phyloP scores from a whole-genome alignment of 768 basidiomycete genomes.

The Lactarius evosmus region DNA sequence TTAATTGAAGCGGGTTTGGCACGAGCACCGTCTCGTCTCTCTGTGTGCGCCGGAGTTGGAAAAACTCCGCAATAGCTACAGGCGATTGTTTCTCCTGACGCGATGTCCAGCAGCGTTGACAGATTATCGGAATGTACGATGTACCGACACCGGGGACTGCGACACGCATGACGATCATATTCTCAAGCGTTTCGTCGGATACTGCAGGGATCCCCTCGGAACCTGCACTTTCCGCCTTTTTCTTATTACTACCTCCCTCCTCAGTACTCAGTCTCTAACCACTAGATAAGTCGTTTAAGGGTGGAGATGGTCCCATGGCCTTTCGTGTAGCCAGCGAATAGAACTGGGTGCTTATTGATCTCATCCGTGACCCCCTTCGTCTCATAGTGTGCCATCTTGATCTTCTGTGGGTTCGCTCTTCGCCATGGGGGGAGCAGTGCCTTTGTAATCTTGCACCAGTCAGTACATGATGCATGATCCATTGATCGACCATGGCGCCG shows the following conservation, averaged over 20 bases:
- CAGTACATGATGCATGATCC: constrained; percentile 99
- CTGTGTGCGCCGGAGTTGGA: constrained; percentile 88
- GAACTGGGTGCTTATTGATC: constrained; percentile 55
- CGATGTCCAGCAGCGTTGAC: background rate
- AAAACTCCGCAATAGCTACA: constrained; percentile 78
- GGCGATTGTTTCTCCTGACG: too few relatives aligned
- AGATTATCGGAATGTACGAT: constrained; percentile 32
- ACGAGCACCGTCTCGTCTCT: constrained; percentile 85
- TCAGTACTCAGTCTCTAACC: constrained; percentile 53
- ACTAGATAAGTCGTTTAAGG: constrained; percentile 72
- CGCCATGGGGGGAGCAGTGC: constrained; percentile 47
- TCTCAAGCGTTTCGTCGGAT: constrained; percentile 43
- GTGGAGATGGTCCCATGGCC: constrained; percentile 87
- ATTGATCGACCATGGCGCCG: too few relatives aligned
- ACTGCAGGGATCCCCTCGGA: constrained; percentile 29
- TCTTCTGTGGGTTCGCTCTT: constrained; percentile 48
- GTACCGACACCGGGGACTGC: constrained; percentile 91
- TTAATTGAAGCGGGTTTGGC: constrained; percentile 69
- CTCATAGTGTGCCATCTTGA: constrained; percentile 73
- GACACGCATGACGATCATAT: constrained; percentile 83
- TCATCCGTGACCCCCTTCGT: constrained; percentile 75
- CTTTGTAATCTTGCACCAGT: constrained; percentile 94
- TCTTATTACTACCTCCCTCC: constrained; percentile 40
- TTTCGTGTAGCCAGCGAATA: constrained; percentile 62
- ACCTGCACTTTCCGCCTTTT: constrained; percentile 34